Conservation (phyloP, 805 yeast species). For the Wickerhamiella parazyma region DNA sequence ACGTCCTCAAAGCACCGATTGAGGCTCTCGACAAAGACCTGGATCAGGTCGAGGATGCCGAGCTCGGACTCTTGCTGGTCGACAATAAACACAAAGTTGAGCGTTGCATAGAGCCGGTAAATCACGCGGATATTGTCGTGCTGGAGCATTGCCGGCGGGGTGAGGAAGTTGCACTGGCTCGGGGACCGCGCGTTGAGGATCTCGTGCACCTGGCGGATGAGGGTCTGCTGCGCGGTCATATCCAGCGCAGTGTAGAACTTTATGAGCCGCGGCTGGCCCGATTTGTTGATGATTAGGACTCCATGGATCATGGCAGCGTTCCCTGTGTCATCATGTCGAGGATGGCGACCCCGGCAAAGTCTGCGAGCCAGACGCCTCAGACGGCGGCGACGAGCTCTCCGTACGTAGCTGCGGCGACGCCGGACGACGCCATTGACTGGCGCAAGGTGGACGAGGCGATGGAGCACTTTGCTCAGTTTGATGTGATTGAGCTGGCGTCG, state of each 20-base stretch:
- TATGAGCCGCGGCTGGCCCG: constrained; percentile 76
- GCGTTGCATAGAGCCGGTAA: constrained; percentile 85
- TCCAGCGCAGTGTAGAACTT: constrained; percentile 91
- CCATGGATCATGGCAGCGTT: constrained; percentile 80
- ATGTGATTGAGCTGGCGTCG: constrained; percentile 18
- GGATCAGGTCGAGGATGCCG: constrained; percentile 86
- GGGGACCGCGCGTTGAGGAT: constrained; percentile 58
- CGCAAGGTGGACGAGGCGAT: constrained; percentile 17
- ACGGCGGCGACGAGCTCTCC: neutral
- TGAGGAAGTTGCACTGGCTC: constrained; percentile 73
- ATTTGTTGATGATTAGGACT: constrained; percentile 73
- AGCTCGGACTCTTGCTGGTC: constrained; percentile 93
- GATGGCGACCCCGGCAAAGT: neutral
- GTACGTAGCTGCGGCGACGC: neutral
- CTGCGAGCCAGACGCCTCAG: neutral
- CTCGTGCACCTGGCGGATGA: constrained; percentile 70
- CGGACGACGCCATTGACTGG: constrained; percentile 15
- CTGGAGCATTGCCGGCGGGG: constrained; percentile 74
- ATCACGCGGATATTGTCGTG: constrained; percentile 68
- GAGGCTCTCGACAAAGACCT: constrained; percentile 89
- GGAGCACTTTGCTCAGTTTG: constrained; percentile 14
- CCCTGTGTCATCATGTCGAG: neutral
- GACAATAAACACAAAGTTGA: constrained; percentile 90
- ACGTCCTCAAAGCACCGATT: constrained; percentile 90
- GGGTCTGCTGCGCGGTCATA: constrained; percentile 61